Percentiles rank a stretch among this genome's conserved stretches.
phyloP scores from a whole-genome alignment of 225 moss, liverwort and hornwort species.

The Lunularia cruciata region DNA sequence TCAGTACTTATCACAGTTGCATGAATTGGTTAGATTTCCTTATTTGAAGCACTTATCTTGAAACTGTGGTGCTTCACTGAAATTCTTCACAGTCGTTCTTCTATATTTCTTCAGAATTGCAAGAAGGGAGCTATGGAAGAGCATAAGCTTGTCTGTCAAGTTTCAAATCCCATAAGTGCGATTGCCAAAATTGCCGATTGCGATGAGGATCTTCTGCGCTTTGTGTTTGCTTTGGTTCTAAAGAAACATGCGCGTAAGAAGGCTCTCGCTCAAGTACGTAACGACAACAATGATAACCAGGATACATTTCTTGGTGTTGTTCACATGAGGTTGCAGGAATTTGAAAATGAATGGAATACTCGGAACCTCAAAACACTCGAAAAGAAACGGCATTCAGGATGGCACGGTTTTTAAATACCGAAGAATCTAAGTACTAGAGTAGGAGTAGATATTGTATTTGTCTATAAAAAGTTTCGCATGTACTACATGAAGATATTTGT shows the following conservation, averaged over 20 bases:
- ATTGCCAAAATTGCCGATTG: slow-evolving; percentile 64
- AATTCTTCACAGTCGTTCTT: neutral
- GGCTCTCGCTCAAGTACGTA: neutral
- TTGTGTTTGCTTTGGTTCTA: slow-evolving; percentile 53
- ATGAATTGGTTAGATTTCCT: neutral
- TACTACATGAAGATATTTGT: too few species aligned
- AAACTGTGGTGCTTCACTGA: neutral
- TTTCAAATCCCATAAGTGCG: slow-evolving; percentile 44
- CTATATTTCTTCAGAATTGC: slow-evolving; percentile 35
- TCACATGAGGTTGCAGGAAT: too few species aligned
- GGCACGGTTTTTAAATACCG: too few species aligned
- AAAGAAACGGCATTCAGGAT: too few species aligned
- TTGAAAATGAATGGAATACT: too few species aligned
- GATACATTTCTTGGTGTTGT: too few species aligned
- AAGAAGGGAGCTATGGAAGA: slow-evolving; percentile 42
- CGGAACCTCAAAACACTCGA: too few species aligned
- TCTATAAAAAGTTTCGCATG: too few species aligned
- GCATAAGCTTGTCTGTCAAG: slow-evolving; percentile 57
- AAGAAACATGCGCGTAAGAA: slow-evolving; percentile 7
- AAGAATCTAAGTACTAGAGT: too few species aligned
- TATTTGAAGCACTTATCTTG: neutral
- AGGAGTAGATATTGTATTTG: too few species aligned
- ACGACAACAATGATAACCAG: too few species aligned
- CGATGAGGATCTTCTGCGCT: slow-evolving; percentile 72
- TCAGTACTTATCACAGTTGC: too few species aligned